phyloP scores from a whole-genome alignment of 192 early-diverging fungal species.

The Linnemannia zychae region DNA sequence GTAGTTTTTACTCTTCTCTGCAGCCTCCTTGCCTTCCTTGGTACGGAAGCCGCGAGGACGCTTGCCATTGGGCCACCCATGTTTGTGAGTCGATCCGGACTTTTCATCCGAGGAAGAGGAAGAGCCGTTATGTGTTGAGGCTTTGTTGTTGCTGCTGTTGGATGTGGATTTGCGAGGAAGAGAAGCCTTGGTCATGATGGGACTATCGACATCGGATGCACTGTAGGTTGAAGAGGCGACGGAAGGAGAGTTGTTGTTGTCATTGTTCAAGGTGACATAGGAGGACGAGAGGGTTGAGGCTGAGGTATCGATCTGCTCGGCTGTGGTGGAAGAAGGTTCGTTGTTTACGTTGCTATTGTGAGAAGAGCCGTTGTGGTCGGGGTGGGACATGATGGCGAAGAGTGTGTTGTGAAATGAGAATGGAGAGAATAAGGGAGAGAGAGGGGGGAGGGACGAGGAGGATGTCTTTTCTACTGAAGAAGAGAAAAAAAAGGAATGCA shows the following conservation, averaged over 20 bases:
- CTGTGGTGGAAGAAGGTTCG: constrained; percentile 10
- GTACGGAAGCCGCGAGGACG: constrained; percentile 49
- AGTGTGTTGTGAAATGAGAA: not conserved
- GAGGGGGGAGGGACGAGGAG: not conserved
- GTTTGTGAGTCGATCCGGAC: constrained; percentile 19
- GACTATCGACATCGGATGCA: constrained; percentile 37
- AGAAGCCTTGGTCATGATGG: constrained; percentile 27
- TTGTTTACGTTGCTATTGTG: not conserved
- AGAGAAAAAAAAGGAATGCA: not conserved
- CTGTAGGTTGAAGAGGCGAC: constrained; percentile 32
- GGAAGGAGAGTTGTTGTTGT: constrained; percentile 6
- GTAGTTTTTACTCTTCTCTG: constrained; percentile 49
- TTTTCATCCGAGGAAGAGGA: not conserved
- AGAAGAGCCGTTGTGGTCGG: constrained; percentile 1
- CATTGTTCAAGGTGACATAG: constrained; percentile 17
- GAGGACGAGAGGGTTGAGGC: constrained; percentile 6
- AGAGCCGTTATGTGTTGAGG: not conserved
- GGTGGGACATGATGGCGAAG: constrained; percentile 1
- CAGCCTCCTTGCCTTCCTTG: constrained; percentile 49
- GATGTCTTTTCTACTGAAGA: not conserved
- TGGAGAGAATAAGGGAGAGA: not conserved
- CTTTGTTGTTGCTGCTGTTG: not conserved
- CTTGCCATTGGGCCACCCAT: constrained; percentile 52
- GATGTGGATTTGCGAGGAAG: not conserved
- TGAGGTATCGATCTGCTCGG: not conserved